phyloP scores from a whole-genome alignment of 106 monocot species.

The Allium fistulosum region DNA sequence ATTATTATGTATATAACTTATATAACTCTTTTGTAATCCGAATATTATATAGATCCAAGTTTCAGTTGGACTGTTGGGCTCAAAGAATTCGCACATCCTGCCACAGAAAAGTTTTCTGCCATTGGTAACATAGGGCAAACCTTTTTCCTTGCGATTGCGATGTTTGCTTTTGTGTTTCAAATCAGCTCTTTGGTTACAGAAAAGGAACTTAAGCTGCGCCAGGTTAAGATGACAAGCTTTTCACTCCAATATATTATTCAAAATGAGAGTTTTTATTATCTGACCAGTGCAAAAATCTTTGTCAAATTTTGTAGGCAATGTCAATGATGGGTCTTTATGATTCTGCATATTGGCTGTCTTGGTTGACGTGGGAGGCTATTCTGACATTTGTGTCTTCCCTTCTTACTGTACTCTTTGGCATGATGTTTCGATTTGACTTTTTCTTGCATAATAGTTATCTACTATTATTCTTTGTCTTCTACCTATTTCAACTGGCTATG shows the following conservation, averaged over 20 bases:
- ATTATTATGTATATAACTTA: too few species aligned
- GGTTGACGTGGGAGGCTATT: slow-evolving; percentile 82
- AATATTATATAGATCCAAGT: slow-evolving; percentile 41
- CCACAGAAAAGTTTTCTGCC: slow-evolving; percentile 63
- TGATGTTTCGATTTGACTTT: slow-evolving; percentile 86
- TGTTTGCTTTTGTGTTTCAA: slow-evolving; percentile 96
- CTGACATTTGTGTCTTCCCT: slow-evolving; percentile 53
- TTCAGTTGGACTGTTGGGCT: slow-evolving; percentile 78
- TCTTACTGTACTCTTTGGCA: slow-evolving; percentile 74
- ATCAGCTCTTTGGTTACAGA: slow-evolving; percentile 77
- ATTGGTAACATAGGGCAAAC: slow-evolving; percentile 63
- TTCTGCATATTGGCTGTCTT: slow-evolving; percentile 87
- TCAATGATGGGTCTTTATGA: slow-evolving; percentile 94
- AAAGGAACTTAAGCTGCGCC: slow-evolving; percentile 92
- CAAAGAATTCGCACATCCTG: slow-evolving; percentile 90
- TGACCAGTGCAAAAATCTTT: background rate
- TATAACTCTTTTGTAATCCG: too few species aligned
- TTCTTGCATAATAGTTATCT: slow-evolving; percentile 79
- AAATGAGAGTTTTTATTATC: background rate
- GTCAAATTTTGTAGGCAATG: slow-evolving; percentile 59
- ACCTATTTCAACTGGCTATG: slow-evolving; percentile 92
- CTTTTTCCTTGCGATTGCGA: slow-evolving; percentile 86
- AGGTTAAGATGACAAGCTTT: slow-evolving; percentile 24
- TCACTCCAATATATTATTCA: background rate
- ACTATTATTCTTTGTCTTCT: slow-evolving; percentile 75